Percentiles rank a stretch among this genome's conserved stretches.
phyloP scores from a whole-genome alignment of 1,139 yeast species.

The Candida sanyaensis region DNA sequence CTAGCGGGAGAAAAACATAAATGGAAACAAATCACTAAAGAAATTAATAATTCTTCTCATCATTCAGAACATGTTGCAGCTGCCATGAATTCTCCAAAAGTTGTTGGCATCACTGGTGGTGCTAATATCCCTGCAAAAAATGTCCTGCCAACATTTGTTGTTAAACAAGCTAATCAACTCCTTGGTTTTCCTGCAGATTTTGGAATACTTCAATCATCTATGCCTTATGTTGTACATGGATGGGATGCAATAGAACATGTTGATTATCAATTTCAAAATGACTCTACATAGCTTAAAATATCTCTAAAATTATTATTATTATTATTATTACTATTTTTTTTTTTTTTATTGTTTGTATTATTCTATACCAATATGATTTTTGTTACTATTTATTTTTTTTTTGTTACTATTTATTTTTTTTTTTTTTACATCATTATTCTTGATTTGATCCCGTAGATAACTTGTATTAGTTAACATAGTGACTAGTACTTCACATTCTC shows the following conservation, averaged over 20 bases:
- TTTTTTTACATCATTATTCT: no score
- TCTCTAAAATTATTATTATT: conserved; percentile 2
- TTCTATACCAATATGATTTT: not conserved
- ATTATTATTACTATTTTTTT: no score
- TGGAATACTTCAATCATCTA: conserved; percentile 43
- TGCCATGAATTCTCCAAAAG: conserved; percentile 14
- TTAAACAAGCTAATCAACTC: conserved; percentile 43
- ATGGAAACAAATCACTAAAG: conserved; percentile 51
- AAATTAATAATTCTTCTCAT: conserved; percentile 28
- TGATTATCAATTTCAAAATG: conserved; percentile 15
- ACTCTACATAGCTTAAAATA: conserved; percentile 12
- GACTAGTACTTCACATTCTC: no score
- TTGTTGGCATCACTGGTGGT: conserved; percentile 1
- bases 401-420: no score
- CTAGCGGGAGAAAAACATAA: conserved; percentile 46
- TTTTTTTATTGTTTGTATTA: not conserved
- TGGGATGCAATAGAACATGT: conserved; percentile 35
- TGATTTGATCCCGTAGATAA: no score
- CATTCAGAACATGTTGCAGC: conserved; percentile 19
- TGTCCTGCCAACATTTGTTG: conserved; percentile 47
- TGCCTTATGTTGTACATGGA: conserved; percentile 45
- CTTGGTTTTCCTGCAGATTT: conserved; percentile 44
- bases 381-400: no score
- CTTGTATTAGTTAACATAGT: no score
- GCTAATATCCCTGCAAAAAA: conserved; percentile 25